Evolutionary conservation across 805 yeast genomes (phyloP).

Genomic region (Kazachstania africana): DNA sequence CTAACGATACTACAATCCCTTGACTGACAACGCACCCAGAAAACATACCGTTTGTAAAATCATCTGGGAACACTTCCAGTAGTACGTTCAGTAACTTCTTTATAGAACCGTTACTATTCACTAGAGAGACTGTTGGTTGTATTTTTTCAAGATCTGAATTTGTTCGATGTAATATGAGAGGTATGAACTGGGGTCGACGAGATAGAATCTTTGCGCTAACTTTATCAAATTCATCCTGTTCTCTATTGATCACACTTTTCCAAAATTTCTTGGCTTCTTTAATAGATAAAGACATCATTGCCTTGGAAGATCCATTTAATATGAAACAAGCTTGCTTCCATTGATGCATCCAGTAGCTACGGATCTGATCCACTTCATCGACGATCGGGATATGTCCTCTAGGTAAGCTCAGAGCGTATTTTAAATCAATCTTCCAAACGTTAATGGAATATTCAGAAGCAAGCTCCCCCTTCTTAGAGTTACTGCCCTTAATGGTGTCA

Average conservation of each 20-base stretch:
- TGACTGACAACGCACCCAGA: slow-evolving; percentile 35
- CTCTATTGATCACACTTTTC: slow-evolving; percentile 32
- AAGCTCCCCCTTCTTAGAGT: neutral
- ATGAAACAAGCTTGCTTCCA: slow-evolving; percentile 75
- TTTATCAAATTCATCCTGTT: slow-evolving; percentile 9
- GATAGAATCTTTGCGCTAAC: slow-evolving; percentile 16
- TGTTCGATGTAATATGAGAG: slow-evolving; percentile 20
- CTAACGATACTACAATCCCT: slow-evolving; percentile 40
- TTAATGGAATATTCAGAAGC: slow-evolving; percentile 8
- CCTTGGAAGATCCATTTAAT: slow-evolving; percentile 63
- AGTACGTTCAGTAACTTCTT: too few species aligned
- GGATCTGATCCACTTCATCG: slow-evolving; percentile 25
- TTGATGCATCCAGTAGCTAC: slow-evolving; percentile 57
- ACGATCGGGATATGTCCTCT: slow-evolving; percentile 31
- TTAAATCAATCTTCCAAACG: slow-evolving; percentile 40
- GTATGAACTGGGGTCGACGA: slow-evolving; percentile 8
- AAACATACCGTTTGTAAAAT: slow-evolving; percentile 30
- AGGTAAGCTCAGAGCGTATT: slow-evolving; percentile 32
- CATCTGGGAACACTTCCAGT: too few species aligned
- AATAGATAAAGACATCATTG: slow-evolving; percentile 66
- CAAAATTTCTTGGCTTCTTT: slow-evolving; percentile 48
- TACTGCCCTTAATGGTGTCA: slow-evolving; percentile 29
- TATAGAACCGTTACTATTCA: slow-evolving; percentile 2
- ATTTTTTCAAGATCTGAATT: slow-evolving; percentile 29
- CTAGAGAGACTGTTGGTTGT: slow-evolving; percentile 17